Evolutionary conservation across 2,329 filamentous ascomycete genomes (phyloP).

Genomic region (Trichoderma polysporum): DNA sequence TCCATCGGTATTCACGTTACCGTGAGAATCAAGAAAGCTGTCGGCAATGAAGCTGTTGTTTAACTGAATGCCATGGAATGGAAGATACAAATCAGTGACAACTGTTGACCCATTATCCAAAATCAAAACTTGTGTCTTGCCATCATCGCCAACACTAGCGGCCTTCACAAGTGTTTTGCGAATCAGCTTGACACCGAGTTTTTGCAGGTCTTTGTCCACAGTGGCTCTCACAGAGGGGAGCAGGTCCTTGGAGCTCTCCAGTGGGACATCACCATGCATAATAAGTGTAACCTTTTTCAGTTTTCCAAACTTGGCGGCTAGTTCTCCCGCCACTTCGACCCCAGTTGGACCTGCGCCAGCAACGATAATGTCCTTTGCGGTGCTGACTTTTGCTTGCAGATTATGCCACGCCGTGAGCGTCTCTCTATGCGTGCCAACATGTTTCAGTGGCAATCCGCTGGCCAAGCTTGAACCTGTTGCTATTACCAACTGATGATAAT

Average conservation of each 20-base stretch:
- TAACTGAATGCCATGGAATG: slow-evolving; percentile 43
- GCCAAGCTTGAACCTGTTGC: not conserved
- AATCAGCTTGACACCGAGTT: slow-evolving; percentile 32
- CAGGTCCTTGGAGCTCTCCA: not conserved
- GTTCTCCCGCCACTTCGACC: slow-evolving; percentile 39
- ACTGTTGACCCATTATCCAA: slow-evolving; percentile 34
- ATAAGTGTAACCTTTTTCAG: slow-evolving; percentile 28
- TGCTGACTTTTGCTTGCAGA: slow-evolving; percentile 28
- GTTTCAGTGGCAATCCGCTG: slow-evolving; percentile 54
- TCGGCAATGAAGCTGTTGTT: slow-evolving; percentile 44
- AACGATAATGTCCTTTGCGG: slow-evolving; percentile 37
- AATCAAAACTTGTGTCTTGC: slow-evolving; percentile 26
- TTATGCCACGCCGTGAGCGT: slow-evolving; percentile 38
- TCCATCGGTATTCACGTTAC: slow-evolving; percentile 36
- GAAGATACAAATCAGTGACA: slow-evolving; percentile 43
- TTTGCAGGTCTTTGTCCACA: slow-evolving; percentile 27
- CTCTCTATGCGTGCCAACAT: slow-evolving; percentile 45
- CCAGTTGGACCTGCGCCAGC: slow-evolving; percentile 41
- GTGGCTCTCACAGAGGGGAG: slow-evolving; percentile 34
- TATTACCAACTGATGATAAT: slow-evolving; percentile 44
- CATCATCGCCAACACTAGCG: slow-evolving; percentile 11
- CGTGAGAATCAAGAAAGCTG: slow-evolving; percentile 33
- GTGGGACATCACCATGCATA: slow-evolving; percentile 7
- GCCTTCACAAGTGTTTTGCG: slow-evolving; percentile 32
- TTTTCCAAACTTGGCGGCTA: slow-evolving; percentile 31